Evolutionary conservation across 768 basidiomycete species (phyloP), one percentile per base, ranked within the genome.

Genomic region (Gymnopilus dilepis): DNA sequence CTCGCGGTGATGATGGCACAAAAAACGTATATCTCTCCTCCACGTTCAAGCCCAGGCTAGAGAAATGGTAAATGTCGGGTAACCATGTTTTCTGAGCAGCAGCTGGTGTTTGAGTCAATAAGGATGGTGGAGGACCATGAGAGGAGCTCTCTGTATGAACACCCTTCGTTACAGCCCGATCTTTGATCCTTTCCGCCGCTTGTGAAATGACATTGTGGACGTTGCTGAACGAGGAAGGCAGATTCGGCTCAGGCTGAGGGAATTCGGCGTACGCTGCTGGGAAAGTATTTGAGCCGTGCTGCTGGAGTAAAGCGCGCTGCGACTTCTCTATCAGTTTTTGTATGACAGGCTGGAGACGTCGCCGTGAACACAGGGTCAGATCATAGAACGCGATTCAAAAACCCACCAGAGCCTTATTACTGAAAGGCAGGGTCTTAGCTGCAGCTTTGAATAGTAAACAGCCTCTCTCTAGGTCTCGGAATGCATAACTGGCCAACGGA

Each of bases 391-490:
- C 40, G 40, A 37, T 59, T 24, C 31, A 31, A 55, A 31, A 59
- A 77, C 83, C 58, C 66, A 86, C 89, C 48, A 88, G 74, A 31
- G 86, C 83, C 67, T 86, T 86, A 13, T 80, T 80, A 48, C 85
- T 85, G 63, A 85, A 84, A 5, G 86, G 83, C 48, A 88, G 77
- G n/a, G 86, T 80, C 56, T 80, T 79, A 17, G 83, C 82, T 9
- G 86, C 87, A 47, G 82, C 80, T 55, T 74, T 72, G 73, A 89
- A 90, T 33, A 91, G 73, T 31, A 78, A 77, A 60, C 83, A 83
- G 3, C 84, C 84, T 22, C 79, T 78, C 51, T 87, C 87, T 22
- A 91, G 75, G 63, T 88, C 84, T 65, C 82, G 80, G 31, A 90
- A 74, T 2, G 88, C 89, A 70, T 81, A 81, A 12, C 81, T 78